Percentiles rank a stretch among this genome's conserved stretches.
phyloP scores from a whole-genome alignment of 148 eudicot species.

The Selenicereus undatus region DNA sequence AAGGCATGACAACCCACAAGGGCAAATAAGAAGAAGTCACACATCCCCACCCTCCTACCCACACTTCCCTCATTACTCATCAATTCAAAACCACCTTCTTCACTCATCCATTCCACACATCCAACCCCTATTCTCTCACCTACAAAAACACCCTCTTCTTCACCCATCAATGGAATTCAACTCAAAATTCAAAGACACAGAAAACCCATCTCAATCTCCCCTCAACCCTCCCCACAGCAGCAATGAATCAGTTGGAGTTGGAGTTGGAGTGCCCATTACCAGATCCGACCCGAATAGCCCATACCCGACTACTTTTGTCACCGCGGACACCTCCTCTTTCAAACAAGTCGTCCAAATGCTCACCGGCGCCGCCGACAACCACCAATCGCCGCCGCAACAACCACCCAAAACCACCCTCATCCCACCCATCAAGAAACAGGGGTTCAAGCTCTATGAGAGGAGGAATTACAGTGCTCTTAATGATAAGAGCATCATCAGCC shows the following conservation, averaged over 20 bases:
- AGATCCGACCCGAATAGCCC: slow-evolving; percentile 72
- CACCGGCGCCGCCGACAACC: slow-evolving; percentile 59
- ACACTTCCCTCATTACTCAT: not conserved
- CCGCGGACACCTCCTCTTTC: slow-evolving; percentile 72
- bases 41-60: not conserved
- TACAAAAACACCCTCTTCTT: not conserved
- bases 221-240: slow-evolving; percentile 27
- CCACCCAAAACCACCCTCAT: slow-evolving; percentile 28
- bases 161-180: slow-evolving; percentile 45
- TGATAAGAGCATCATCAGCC: slow-evolving; percentile 42
- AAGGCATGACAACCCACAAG: too few relatives aligned
- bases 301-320: slow-evolving; percentile 81
- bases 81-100: slow-evolving; percentile 33
- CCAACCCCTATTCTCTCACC: not conserved
- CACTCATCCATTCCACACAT: slow-evolving; percentile 24
- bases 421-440: slow-evolving; percentile 64
- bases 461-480: slow-evolving; percentile 47
- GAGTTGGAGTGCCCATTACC: slow-evolving; percentile 42
- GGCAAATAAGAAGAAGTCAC: not conserved
- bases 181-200: slow-evolving; percentile 41
- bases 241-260: slow-evolving; percentile 14
- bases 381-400: slow-evolving; percentile 16
- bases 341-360: slow-evolving; percentile 90
- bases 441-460: slow-evolving; percentile 72
- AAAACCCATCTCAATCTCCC: slow-evolving; percentile 44